Conservation (phyloP, 257 asterid genomes). For the Solanum bulbocastanum region DNA sequence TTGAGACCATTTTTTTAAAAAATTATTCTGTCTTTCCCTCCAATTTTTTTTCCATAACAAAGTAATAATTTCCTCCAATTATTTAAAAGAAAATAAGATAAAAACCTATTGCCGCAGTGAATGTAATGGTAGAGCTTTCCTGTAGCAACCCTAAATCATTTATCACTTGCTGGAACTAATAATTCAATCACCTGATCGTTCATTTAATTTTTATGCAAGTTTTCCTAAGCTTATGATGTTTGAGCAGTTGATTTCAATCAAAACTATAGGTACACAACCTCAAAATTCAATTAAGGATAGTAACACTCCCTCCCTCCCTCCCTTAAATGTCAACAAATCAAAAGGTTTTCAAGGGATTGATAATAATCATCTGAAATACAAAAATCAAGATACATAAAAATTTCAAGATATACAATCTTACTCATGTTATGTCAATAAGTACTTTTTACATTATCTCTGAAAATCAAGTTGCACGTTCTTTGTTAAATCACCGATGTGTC, state of each 20-base stretch:
- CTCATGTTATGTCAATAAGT: background rate
- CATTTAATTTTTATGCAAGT: background rate
- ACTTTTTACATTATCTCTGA: background rate
- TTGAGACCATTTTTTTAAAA: background rate
- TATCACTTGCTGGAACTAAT: background rate
- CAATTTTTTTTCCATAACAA: background rate
- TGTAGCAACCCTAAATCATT: too few relatives aligned
- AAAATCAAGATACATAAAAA: background rate
- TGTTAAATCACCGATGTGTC: background rate
- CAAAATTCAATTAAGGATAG: background rate
- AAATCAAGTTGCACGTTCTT: background rate
- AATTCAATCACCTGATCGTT: accelerated
- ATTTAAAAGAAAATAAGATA: background rate
- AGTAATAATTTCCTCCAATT: too few relatives aligned
- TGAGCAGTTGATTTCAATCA: too few relatives aligned
- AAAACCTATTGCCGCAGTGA: background rate
- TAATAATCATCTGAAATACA: background rate
- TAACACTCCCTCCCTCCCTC: background rate
- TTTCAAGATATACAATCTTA: background rate
- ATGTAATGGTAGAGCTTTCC: too few relatives aligned
- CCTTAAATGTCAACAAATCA: background rate
- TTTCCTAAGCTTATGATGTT: too few relatives aligned
- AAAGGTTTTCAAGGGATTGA: background rate
- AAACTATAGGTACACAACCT: too few relatives aligned
- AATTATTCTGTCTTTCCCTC: background rate